Base-by-base conservation (phyloP, 2,329 filamentous ascomycete genomes). In the Cryphonectria radicalis region DNA sequence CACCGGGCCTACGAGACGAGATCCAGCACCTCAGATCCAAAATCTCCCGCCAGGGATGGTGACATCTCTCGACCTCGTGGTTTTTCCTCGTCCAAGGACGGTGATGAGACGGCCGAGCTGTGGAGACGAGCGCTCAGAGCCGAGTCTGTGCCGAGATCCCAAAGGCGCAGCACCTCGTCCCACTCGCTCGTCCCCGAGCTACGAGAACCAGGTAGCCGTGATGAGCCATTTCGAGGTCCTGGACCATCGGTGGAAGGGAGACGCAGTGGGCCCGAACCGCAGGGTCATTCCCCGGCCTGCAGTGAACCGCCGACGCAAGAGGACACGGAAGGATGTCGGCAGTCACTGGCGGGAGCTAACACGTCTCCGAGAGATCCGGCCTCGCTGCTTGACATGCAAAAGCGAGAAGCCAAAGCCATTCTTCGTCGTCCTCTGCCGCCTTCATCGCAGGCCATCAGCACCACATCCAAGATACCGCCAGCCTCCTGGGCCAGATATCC, bases 401-500 rank as follows among this genome's bases (percentile, higher is more conserved):
- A 53, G 32, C 71, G 35, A 66, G 37, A 46, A 68, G 43, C 59
- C 50, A 53, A 75, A 17, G 7, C 59, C 14, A 50, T 28, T 14
- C 63, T 22, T 11, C 46, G 28, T 14, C 43, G 25, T 28, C 17
- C 40, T 25, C 13, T 46, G 22, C 28, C 64, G n/a, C 28, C 64
- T 22, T 25, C 19, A 14, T 25, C 60, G 1, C 64, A 43, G 25
- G n/a, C 40, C 17, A 13, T 42, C 68, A 40, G n/a, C 55, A 64
- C 53, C 53, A 25, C 37, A 13, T 46, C 46, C 11, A 68, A 50
- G 8, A 68, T 63, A 32, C 32, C 69, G 66, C 78, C 79, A 5
- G 74, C 73, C 19, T 77, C 80, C 10, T 82, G 81, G 81, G 74
- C 81, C 13, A 80, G 70, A 40, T 81, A 77, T 67, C 76, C 79